A percentile compares a stretch with the other conserved stretches of the same genome.
Conservation (phyloP, 768 basidiomycete genomes). For the Multifurca ochricompacta region DNA sequence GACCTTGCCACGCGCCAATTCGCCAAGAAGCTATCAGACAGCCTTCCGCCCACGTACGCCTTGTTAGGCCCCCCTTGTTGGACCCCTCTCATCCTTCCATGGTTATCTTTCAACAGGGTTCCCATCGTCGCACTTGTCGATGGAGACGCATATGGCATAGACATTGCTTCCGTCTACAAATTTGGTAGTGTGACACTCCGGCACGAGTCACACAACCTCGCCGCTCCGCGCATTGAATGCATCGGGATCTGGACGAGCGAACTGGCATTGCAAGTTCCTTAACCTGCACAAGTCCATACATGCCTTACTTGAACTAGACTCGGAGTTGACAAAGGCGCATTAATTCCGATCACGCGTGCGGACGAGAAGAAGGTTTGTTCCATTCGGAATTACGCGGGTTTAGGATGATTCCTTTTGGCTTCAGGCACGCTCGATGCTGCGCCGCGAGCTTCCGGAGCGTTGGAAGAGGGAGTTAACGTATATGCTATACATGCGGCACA, state of each 20-base stretch:
- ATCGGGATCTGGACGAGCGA: conserved; percentile 71
- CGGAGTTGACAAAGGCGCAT: conserved; percentile 46
- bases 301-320: conserved; percentile 35
- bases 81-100: neutral
- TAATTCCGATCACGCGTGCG: conserved; percentile 61
- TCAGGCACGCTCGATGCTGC: conserved; percentile 61
- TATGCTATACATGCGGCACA: conserved; percentile 75
- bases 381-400: neutral
- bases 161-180: conserved; percentile 84
- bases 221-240: conserved; percentile 67
- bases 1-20: conserved; percentile 88
- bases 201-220: conserved; percentile 64
- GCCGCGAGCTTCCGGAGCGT: conserved; percentile 42
- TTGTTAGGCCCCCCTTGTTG: neutral
- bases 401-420: neutral
- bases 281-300: neutral
- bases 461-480: conserved; percentile 78
- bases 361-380: conserved; percentile 67
- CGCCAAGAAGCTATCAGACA: conserved; percentile 60
- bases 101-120: conserved; percentile 39
- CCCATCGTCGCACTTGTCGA: conserved; percentile 81
- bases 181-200: conserved; percentile 64
- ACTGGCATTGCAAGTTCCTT: conserved; percentile 44
- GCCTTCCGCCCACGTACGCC: conserved; percentile 51
- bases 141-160: conserved; percentile 85